These are phyloP conservation scores for Lichina pygmaea DNA, from an alignment of 495 filamentous ascomycete genomes.

Conservation along the genomic window DNA sequence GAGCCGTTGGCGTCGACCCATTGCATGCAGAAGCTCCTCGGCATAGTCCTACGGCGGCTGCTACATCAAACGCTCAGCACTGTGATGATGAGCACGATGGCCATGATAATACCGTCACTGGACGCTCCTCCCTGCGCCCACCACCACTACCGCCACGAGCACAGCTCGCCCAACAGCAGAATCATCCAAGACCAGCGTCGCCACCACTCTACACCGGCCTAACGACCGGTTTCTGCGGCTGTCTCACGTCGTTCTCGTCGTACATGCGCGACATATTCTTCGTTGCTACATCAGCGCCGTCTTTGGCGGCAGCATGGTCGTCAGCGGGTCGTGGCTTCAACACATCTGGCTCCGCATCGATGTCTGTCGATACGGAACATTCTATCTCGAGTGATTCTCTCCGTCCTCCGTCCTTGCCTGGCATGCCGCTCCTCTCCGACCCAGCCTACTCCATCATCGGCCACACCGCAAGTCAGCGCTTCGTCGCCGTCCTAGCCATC, in stretches of 20 bases:
- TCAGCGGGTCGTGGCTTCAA: too few species aligned
- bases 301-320: too few species aligned
- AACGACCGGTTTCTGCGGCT: constrained; percentile 82
- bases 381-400: constrained; percentile 42
- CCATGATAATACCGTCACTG: constrained; percentile 8
- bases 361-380: too few species aligned
- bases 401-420: constrained; percentile 12
- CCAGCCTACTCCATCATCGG: constrained; percentile 7
- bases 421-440: too few species aligned
- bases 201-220: constrained; percentile 61
- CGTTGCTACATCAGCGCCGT: constrained; percentile 10
- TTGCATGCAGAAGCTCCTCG: too few species aligned
- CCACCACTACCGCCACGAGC: constrained; percentile 28
- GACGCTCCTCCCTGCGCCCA: background rate
- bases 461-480: constrained; percentile 52
- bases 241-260: constrained; percentile 72
- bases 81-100: constrained; percentile 11
- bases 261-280: constrained; percentile 72
- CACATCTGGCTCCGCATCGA: too few species aligned
- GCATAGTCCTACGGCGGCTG: too few species aligned
- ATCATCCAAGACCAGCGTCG: too few species aligned
- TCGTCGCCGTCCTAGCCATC: constrained; percentile 53
- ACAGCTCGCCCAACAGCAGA: constrained; percentile 23
- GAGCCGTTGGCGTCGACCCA: too few species aligned
- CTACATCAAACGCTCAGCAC: too few species aligned